A percentile compares a stretch with the other conserved stretches of the same genome.
Conservation (phyloP, 306 rosid species). For the Trichosanthes cucumerina region DNA sequence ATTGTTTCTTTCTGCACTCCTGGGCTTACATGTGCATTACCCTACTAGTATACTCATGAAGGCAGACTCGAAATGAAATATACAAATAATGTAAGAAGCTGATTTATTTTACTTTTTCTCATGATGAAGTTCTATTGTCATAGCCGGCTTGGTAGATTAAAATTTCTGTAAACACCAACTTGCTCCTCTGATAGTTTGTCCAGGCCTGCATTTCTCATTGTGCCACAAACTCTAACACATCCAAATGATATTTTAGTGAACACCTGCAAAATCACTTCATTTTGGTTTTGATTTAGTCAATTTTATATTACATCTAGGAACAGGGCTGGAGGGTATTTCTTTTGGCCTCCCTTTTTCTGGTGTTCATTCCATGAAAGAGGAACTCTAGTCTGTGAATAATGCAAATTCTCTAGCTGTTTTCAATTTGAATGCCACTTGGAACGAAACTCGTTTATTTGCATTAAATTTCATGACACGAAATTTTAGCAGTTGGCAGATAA, state of each 20-base stretch:
- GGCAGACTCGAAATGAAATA: neutral
- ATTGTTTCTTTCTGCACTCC: neutral
- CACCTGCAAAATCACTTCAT: neutral
- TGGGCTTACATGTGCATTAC: neutral
- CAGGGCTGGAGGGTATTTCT: neutral
- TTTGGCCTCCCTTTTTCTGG: neutral
- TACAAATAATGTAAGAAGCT: neutral
- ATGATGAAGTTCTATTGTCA: neutral
- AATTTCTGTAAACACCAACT: neutral
- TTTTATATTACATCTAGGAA: neutral
- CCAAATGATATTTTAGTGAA: neutral
- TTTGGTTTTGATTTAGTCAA: neutral
- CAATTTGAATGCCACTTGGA: neutral
- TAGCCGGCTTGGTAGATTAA: neutral
- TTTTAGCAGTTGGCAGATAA: neutral
- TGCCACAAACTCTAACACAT: neutral
- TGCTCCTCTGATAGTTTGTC: neutral
- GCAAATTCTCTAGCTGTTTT: neutral
- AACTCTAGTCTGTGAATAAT: neutral
- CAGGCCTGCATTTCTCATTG: neutral
- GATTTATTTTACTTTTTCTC: neutral
- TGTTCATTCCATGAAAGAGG: neutral
- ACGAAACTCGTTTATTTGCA: neutral
- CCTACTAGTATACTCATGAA: neutral
- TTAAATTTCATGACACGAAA: neutral